Conservation (phyloP, 495 filamentous ascomycete species). For the Aspergillus biplanus region DNA sequence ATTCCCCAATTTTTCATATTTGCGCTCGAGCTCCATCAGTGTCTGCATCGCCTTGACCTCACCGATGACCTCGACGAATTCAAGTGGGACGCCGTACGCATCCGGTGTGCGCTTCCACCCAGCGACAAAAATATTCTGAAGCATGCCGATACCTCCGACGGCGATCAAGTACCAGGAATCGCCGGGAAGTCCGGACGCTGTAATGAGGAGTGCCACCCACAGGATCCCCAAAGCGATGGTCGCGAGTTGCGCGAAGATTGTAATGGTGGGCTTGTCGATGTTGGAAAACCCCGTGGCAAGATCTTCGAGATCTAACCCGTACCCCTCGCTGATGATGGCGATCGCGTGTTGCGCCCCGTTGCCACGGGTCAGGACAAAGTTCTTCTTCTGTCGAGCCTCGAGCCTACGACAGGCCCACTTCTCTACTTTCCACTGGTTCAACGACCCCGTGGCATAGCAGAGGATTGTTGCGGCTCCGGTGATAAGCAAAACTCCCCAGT, state of each 20-base stretch:
- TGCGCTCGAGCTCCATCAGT: slow-evolving; percentile 33
- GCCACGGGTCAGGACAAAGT: slow-evolving; percentile 42
- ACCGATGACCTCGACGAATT: slow-evolving; percentile 28
- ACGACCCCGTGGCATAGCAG: slow-evolving; percentile 32
- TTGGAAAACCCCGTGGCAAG: slow-evolving; percentile 37
- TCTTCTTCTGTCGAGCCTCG: slow-evolving; percentile 26
- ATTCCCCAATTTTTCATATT: slow-evolving; percentile 33
- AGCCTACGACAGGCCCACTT: slow-evolving; percentile 50
- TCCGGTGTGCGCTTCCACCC: slow-evolving; percentile 33
- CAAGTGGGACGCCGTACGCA: slow-evolving; percentile 34
- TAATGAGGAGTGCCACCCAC: slow-evolving; percentile 47
- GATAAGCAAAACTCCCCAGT: slow-evolving; percentile 52
- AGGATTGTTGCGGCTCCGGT: slow-evolving; percentile 45
- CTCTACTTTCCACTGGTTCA: slow-evolving; percentile 55
- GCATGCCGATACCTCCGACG: slow-evolving; percentile 48
- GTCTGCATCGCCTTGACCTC: slow-evolving; percentile 39
- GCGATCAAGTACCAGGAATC: slow-evolving; percentile 50
- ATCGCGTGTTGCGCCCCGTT: slow-evolving; percentile 52
- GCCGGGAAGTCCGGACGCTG: slow-evolving; percentile 32
- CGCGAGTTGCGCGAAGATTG: slow-evolving; percentile 17
- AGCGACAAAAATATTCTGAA: slow-evolving; percentile 49
- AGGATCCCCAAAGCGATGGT: slow-evolving; percentile 32
- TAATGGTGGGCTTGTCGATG: slow-evolving; percentile 21
- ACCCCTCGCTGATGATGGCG: slow-evolving; percentile 39
- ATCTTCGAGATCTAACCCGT: slow-evolving; percentile 51